Base-by-base conservation (phyloP, 1,139 yeast species). In the Nematodospora anomalae region DNA sequence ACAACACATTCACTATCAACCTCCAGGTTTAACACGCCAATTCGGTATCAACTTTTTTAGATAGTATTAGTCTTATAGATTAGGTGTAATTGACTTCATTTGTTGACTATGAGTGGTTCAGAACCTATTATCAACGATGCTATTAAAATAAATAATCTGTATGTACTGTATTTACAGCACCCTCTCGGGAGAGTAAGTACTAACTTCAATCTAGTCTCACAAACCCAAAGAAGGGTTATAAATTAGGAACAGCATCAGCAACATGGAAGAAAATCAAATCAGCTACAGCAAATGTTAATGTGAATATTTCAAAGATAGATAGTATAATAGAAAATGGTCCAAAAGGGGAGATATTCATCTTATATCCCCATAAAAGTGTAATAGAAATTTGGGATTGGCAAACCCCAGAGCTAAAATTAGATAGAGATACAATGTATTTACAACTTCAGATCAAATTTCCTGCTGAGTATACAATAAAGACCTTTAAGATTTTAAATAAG, bases 351-450 rank as follows among this genome's bases (percentile, higher is more conserved):
- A 42, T 77, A 4, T 52, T 73, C 28, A 42, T 74, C 2, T 56
- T 64, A 4, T 66, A 57, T 43, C 58, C 61, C 1, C 26, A 35
- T 3, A 46, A 51, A 1, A 45, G 50, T 10, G 33, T 55, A 1
- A 41, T 76, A 11, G 79, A 76, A 44, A 55, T 76, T 3, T 78
- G 82, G 81, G 75, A 70, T 44, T 75, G 80, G 80, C 20, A 33
- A 39, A 43, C 46, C 23, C 21, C 21, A 6, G 21, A 18, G 7
- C 7, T 6, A 6, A 18, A 18, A 18, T 18, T 18, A 18, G 59
- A 59, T 26, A 61, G 60, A 16, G 69, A 63, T 30, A 58, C 71
- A 1, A 43, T 74, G 30, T 61, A 60, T 43, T 56, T 74, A 28
- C 46, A 52, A 28, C 40, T 44, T 9, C 56, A 47, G 28, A 55